Evolutionary conservation across 164 flowering plant genomes (phyloP).

Genomic region (Tetracentron sinense): DNA sequence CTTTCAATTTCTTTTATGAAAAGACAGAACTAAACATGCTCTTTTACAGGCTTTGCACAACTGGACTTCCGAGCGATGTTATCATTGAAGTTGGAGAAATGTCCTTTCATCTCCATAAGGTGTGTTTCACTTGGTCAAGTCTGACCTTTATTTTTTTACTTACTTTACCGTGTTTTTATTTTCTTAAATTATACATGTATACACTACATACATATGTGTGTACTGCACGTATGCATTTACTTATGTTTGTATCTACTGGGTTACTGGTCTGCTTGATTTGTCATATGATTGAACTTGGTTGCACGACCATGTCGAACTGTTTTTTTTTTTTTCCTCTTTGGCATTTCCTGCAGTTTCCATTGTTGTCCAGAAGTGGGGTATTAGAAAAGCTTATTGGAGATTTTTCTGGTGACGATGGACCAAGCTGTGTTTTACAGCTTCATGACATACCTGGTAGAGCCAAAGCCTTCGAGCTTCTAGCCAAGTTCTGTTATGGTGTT

Average conservation of each 20-base stretch:
- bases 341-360: conserved; percentile 42
- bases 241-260: neutral
- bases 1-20: neutral
- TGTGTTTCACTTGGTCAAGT: conserved; percentile 11
- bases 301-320: neutral
- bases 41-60: conserved; percentile 47
- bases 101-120: conserved; percentile 84
- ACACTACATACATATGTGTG: neutral
- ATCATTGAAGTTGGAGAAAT: conserved; percentile 61
- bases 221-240: neutral
- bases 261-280: neutral
- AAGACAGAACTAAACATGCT: neutral
- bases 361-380: conserved; percentile 53
- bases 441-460: conserved; percentile 53
- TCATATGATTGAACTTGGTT: neutral
- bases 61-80: conserved; percentile 73
- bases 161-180: neutral
- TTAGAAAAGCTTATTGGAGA: conserved; percentile 41
- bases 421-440: conserved; percentile 30
- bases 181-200: neutral
- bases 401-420: conserved; percentile 17
- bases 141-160: neutral
- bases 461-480: conserved; percentile 42
- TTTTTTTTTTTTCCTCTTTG: neutral
- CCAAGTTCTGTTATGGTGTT: conserved; percentile 55